Base-by-base conservation (phyloP, 257 asterid species). In the Petunia axillaris region DNA sequence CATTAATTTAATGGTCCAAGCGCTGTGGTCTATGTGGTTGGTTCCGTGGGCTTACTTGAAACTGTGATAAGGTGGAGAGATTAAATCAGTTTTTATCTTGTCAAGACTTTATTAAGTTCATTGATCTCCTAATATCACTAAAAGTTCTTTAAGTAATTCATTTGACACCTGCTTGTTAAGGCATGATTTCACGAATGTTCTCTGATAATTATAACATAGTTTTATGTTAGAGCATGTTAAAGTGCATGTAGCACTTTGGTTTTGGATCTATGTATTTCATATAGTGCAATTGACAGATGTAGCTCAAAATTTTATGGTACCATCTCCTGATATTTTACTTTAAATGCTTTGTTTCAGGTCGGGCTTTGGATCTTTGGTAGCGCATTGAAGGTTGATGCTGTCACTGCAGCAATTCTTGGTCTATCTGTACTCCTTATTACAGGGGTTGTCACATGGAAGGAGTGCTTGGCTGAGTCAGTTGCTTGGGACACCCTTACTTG, bases 401-500 rank as follows among this genome's bases (percentile, higher is more conserved):
- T 95, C 76, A 91, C 97, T 48, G 97, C 99, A 15, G 99, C 99
- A 53, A 95, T 95, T 84, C 97, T 95, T 83, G 97, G 99, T 58
- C 81, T 95, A 71, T 86, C 97, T 3, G 95, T 93, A 80, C 98
- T 95, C 81, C 97, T 95, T 46, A 81, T 91, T 50, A 87, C 96
- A 15, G 99, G 99, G 44, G 99, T 95, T 1, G 98, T 95, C 75
- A 91, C 98, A 5, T 95, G 99, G 98, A 95, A 95, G 84, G 99
- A 95, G 87, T 95, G 99, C 87, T 85, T 95, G 71, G 93, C 97
- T 71, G 99, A 95, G 87, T 84, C 99, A 41, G 99, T 95, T 84
- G 99, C 99, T n/a, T 95, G 99, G 99, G 99, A 95, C 79, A 95
- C 99, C 36, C 97, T 95, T 58, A 95, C 99, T 10, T 95, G 99